Conservation (phyloP, 1,284 basidiomycete species). For the Volvariella surrecta region DNA sequence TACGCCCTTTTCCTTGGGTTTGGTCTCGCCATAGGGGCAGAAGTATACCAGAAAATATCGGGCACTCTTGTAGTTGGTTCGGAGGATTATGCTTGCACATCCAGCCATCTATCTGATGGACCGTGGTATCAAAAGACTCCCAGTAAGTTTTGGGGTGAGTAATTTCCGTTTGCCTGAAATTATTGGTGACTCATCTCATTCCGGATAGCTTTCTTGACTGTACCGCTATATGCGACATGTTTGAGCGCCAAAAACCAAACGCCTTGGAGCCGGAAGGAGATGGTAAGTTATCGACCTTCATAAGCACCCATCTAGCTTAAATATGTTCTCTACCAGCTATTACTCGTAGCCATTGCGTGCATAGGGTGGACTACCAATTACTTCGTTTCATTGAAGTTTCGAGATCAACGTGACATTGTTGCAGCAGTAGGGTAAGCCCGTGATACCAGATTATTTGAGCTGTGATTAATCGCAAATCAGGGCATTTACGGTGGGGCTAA, state of each 20-base stretch:
- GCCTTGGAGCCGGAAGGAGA: slow-evolving; percentile 63
- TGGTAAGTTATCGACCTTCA: slow-evolving; percentile 30
- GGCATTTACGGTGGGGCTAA: slow-evolving; percentile 77
- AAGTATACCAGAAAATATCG: slow-evolving; percentile 55
- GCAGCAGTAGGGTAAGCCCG: slow-evolving; percentile 53
- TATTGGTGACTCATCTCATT: slow-evolving; percentile 2
- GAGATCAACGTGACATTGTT: slow-evolving; percentile 64
- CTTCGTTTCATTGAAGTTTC: slow-evolving; percentile 60
- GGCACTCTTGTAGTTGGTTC: slow-evolving; percentile 36
- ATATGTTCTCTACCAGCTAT: slow-evolving; percentile 28
- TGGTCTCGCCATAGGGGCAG: slow-evolving; percentile 73
- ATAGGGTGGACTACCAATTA: slow-evolving; percentile 78
- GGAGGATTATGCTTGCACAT: slow-evolving; percentile 50
- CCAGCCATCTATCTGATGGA: slow-evolving; percentile 43
- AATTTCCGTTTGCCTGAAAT: neutral
- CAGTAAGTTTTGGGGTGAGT: slow-evolving; percentile 47
- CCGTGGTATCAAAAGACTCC: slow-evolving; percentile 56
- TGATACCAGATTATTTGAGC: slow-evolving; percentile 4
- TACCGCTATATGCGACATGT: slow-evolving; percentile 70
- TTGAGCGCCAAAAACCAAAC: slow-evolving; percentile 76
- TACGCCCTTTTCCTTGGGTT: slow-evolving; percentile 80
- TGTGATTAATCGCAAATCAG: slow-evolving; percentile 20
- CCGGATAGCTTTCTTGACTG: slow-evolving; percentile 63
- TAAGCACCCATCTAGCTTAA: neutral
- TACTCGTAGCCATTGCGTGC: slow-evolving; percentile 61